Percentiles rank a stretch among this genome's conserved stretches.
phyloP scores from a whole-genome alignment of 2,329 filamentous ascomycete genomes.

The Ophiostoma ips region DNA sequence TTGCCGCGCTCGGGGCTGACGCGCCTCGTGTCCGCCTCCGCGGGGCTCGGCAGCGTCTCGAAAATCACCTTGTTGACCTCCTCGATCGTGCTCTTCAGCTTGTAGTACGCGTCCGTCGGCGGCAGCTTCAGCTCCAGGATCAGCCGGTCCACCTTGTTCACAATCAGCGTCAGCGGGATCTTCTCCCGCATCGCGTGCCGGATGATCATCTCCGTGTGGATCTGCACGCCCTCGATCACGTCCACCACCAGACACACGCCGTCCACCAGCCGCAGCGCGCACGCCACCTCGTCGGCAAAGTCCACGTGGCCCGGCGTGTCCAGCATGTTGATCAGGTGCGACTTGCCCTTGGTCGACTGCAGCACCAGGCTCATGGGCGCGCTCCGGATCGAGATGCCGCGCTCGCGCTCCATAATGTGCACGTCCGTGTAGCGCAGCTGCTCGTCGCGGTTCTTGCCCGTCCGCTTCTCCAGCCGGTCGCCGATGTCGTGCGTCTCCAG shows the following conservation, averaged over 20 bases:
- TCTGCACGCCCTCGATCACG: slow-evolving; percentile 96
- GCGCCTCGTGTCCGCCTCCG: slow-evolving; percentile 63
- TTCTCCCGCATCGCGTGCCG: slow-evolving; percentile 87
- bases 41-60: slow-evolving; percentile 64
- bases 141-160: slow-evolving; percentile 95
- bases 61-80: slow-evolving; percentile 95
- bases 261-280: slow-evolving; percentile 73
- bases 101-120: slow-evolving; percentile 94
- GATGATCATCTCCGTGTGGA: slow-evolving; percentile 94
- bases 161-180: slow-evolving; percentile 72
- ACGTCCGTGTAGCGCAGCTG: slow-evolving; percentile 91
- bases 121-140: slow-evolving; percentile 91
- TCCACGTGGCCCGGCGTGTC: slow-evolving; percentile 97
- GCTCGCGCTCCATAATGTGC: slow-evolving; percentile 74
- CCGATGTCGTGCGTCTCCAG: slow-evolving; percentile 84
- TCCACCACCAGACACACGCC: slow-evolving; percentile 90
- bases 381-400: slow-evolving; percentile 82
- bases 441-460: slow-evolving; percentile 70
- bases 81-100: slow-evolving; percentile 96
- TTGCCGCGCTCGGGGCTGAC: slow-evolving; percentile 95
- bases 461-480: slow-evolving; percentile 64
- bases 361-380: slow-evolving; percentile 90
- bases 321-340: slow-evolving; percentile 84
- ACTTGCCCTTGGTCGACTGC: slow-evolving; percentile 81
- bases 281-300: slow-evolving; percentile 93